Evolutionary conservation across 257 asterid genomes (phyloP).

Genomic region (Cordia subcordata): DNA sequence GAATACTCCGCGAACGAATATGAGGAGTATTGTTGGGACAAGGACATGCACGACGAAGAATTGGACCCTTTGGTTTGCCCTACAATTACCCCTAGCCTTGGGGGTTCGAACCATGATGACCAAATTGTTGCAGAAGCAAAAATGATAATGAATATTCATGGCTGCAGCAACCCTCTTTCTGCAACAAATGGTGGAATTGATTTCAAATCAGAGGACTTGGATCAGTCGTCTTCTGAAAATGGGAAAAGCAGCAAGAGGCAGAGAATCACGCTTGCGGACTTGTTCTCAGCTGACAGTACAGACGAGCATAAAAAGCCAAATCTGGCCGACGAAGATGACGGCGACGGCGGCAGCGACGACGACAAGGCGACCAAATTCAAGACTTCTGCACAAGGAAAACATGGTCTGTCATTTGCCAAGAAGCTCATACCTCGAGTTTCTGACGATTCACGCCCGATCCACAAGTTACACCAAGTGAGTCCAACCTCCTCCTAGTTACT

Average conservation of each 20-base stretch:
- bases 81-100: neutral
- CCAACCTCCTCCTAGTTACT: neutral
- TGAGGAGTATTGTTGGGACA: conserved; percentile 1
- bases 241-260: conserved; percentile 22
- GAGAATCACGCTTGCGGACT: conserved; percentile 64
- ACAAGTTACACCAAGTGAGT: conserved; percentile 45
- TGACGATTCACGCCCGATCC: conserved; percentile 43
- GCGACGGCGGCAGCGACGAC: neutral
- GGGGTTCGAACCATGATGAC: neutral
- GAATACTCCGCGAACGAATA: conserved; percentile 2
- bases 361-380: neutral
- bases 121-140: neutral
- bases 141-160: neutral
- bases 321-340: neutral
- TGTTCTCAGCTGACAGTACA: conserved; percentile 50
- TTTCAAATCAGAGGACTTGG: neutral
- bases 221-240: conserved; percentile 4
- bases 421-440: conserved; percentile 23
- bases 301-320: neutral
- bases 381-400: conserved; percentile 8
- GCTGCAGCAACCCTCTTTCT: neutral
- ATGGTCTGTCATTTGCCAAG: conserved; percentile 21
- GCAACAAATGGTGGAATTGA: neutral
- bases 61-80: conserved; percentile 21
- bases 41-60: conserved; percentile 12